Percentiles rank a stretch among this genome's conserved stretches.
Evolutionary conservation across 2,329 filamentous ascomycete genomes (phyloP).

Genomic region (Dactylellina leptospora): DNA sequence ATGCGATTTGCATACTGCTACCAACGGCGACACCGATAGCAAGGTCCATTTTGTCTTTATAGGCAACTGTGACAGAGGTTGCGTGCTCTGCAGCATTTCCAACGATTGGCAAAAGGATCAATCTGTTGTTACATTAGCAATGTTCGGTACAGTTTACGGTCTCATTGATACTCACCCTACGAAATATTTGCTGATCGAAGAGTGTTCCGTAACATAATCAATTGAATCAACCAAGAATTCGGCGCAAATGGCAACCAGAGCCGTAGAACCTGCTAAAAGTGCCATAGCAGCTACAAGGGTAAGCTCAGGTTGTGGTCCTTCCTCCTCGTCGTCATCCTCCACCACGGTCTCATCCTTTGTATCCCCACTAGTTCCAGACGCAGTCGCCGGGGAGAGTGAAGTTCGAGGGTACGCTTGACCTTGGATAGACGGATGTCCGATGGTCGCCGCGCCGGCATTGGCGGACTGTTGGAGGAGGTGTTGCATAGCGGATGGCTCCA

Average conservation of each 20-base stretch:
- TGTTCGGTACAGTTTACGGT: background rate
- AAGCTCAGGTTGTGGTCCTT: constrained; percentile 77
- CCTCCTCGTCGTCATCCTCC: constrained; percentile 67
- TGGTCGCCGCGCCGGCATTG: constrained; percentile 30
- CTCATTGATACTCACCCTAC: constrained; percentile 62
- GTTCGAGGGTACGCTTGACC: constrained; percentile 28
- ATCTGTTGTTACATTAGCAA: constrained; percentile 55
- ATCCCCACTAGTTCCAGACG: constrained; percentile 24
- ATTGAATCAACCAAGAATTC: constrained; percentile 68
- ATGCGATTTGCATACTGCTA: constrained; percentile 67
- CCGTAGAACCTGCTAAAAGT: constrained; percentile 76
- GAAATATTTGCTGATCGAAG: constrained; percentile 67
- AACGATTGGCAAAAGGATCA: constrained; percentile 68
- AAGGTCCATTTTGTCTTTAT: constrained; percentile 69
- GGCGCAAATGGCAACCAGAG: constrained; percentile 79
- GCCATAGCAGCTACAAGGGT: constrained; percentile 75
- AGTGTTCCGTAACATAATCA: constrained; percentile 65
- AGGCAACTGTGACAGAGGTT: constrained; percentile 66
- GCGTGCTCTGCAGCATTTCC: constrained; percentile 69
- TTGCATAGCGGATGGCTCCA: constrained; percentile 46
- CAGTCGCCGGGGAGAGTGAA: constrained; percentile 21
- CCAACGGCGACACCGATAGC: constrained; percentile 68
- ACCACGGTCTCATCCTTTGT: constrained; percentile 57
- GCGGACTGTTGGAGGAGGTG: constrained; percentile 44
- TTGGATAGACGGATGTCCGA: constrained; percentile 28